Evolutionary conservation across 768 basidiomycete genomes (phyloP).

Genomic region (Mycena albidolilacea): DNA sequence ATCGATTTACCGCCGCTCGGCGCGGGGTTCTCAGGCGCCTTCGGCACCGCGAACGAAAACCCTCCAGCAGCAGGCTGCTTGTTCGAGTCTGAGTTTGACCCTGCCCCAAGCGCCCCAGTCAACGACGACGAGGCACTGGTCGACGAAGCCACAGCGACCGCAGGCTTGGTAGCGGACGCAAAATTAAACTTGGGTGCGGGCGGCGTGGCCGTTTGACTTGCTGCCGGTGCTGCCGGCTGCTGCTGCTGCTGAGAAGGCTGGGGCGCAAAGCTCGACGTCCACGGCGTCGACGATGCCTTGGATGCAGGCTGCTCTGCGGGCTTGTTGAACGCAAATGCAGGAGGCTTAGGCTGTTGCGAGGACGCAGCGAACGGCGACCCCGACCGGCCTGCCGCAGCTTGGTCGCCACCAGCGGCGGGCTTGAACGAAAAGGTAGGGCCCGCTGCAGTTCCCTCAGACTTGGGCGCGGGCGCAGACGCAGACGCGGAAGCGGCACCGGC

Average conservation of each 20-base stretch:
- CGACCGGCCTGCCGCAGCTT: neutral
- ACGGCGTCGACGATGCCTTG: conserved; percentile 26
- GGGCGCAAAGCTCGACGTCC: conserved; percentile 14
- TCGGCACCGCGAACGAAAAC: conserved; percentile 41
- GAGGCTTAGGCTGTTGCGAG: conserved; percentile 25
- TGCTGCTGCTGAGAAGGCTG: conserved; percentile 23
- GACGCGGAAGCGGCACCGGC: conserved; percentile 15
- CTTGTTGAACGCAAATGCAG: conserved; percentile 40
- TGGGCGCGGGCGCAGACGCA: conserved; percentile 11
- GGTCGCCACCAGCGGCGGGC: conserved; percentile 1
- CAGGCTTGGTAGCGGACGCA: conserved; percentile 43
- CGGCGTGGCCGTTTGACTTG: conserved; percentile 43
- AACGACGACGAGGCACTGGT: conserved; percentile 28
- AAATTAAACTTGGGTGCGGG: conserved; percentile 57
- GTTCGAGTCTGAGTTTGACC: neutral
- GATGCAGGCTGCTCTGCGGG: conserved; percentile 31
- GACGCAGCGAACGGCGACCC: conserved; percentile 22
- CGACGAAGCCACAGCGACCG: conserved; percentile 29
- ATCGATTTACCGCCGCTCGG: conserved; percentile 14
- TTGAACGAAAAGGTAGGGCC: conserved; percentile 36
- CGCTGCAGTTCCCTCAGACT: conserved; percentile 21
- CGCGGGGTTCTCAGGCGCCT: conserved; percentile 35
- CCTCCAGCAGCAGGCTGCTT: conserved; percentile 4
- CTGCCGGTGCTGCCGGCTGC: conserved; percentile 6
- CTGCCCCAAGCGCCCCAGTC: conserved; percentile 6